Conservation (phyloP, 2,329 filamentous ascomycete genomes). For the Penicillium sp. region DNA sequence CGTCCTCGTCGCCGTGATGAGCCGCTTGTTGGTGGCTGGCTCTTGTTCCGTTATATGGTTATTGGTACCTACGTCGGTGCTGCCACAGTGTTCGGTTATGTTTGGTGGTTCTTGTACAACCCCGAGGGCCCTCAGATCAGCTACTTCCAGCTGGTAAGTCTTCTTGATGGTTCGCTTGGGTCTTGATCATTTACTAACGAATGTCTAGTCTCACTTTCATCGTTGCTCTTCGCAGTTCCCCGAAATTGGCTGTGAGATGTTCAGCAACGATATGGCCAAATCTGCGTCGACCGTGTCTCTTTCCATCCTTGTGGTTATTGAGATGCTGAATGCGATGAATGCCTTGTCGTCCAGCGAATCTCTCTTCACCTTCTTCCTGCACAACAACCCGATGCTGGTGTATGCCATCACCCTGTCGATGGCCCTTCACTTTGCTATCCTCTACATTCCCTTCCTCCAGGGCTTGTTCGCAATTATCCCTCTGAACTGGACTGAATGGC, state of each 20-base stretch:
- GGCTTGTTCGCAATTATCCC: conserved; percentile 87
- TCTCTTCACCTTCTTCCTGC: conserved; percentile 88
- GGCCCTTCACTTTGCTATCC: conserved; percentile 88
- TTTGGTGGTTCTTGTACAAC: conserved; percentile 99
- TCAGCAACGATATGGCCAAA: conserved; percentile 80
- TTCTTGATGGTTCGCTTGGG: not conserved
- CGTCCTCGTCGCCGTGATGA: conserved; percentile 90
- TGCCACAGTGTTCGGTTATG: conserved; percentile 94
- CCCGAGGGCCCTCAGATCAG: conserved; percentile 83
- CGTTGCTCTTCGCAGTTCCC: conserved; percentile 83
- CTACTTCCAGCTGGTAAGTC: conserved; percentile 75
- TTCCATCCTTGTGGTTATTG: conserved; percentile 89
- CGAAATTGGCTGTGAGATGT: conserved; percentile 90
- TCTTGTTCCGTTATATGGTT: conserved; percentile 96
- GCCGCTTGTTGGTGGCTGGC: conserved; percentile 86
- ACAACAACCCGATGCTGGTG: conserved; percentile 98
- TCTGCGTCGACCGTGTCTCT: conserved; percentile 91
- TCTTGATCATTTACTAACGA: conserved; percentile 19
- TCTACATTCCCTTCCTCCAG: conserved; percentile 90
- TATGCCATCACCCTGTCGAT: conserved; percentile 93
- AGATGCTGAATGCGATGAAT: conserved; percentile 99
- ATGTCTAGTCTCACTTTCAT: conserved; percentile 75
- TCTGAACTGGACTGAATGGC: conserved; percentile 83
- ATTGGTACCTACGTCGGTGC: conserved; percentile 93
- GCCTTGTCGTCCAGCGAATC: conserved; percentile 94